These are phyloP conservation scores for Onygenales sp. DNA, from an alignment of 2,329 filamentous ascomycete genomes.

Conservation along the genomic window DNA sequence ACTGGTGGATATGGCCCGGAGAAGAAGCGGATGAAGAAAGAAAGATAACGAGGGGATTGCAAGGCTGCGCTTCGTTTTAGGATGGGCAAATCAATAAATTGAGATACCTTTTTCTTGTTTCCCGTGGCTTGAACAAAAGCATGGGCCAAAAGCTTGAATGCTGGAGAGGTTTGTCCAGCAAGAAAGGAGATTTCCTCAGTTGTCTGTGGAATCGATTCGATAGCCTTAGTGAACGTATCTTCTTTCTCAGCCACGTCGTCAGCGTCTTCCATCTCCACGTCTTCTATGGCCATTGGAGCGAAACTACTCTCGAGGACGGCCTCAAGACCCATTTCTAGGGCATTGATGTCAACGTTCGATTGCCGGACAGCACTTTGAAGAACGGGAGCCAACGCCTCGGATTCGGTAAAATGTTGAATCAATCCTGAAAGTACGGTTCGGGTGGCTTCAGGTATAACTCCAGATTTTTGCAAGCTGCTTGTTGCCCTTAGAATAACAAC, in stretches of 20 bases:
- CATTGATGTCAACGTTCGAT: slow-evolving; percentile 61
- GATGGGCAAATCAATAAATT: slow-evolving; percentile 28
- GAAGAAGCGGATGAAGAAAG: slow-evolving; percentile 68
- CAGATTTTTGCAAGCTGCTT: slow-evolving; percentile 38
- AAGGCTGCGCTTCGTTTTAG: slow-evolving; percentile 36
- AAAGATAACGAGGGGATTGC: slow-evolving; percentile 58
- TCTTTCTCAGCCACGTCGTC: slow-evolving; percentile 16
- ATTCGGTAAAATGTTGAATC: slow-evolving; percentile 57
- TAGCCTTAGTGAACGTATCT: slow-evolving; percentile 22
- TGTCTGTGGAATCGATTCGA: slow-evolving; percentile 22
- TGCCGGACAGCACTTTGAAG: slow-evolving; percentile 59
- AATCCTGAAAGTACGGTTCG: slow-evolving; percentile 57
- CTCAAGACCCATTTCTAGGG: slow-evolving; percentile 65
- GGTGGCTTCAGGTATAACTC: slow-evolving; percentile 32
- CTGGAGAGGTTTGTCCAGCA: slow-evolving; percentile 18
- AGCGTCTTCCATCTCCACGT: slow-evolving; percentile 42
- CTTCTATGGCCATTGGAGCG: slow-evolving; percentile 41
- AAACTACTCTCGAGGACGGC: slow-evolving; percentile 54
- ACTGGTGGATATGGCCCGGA: slow-evolving; percentile 60
- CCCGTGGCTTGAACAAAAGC: slow-evolving; percentile 26
- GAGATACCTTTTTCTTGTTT: slow-evolving; percentile 21
- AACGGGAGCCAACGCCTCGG: slow-evolving; percentile 50
- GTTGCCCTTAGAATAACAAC: slow-evolving; percentile 24
- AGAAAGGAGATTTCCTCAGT: slow-evolving; percentile 30
- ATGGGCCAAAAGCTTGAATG: slow-evolving; percentile 30